These are phyloP conservation scores for Pleurotus citrinopileatus DNA, from an alignment of 768 basidiomycete genomes.

Conservation along the genomic window DNA sequence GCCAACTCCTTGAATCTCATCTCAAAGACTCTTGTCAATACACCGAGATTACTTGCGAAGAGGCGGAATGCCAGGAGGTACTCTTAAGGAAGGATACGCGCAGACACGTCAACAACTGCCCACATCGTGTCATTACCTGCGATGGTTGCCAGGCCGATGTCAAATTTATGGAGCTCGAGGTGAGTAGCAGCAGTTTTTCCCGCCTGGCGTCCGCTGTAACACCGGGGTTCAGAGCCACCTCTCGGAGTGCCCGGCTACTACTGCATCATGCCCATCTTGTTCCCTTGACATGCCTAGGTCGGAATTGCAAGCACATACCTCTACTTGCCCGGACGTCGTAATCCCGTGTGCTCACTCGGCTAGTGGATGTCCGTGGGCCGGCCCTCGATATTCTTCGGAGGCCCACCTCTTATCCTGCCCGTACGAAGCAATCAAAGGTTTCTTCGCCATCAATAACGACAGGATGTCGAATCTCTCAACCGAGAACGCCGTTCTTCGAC, in stretches of 20 bases:
- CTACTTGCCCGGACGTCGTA: slow-evolving; percentile 34
- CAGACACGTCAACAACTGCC: slow-evolving; percentile 32
- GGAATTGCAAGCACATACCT: slow-evolving; percentile 29
- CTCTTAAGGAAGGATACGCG: slow-evolving; percentile 43
- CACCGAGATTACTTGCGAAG: slow-evolving; percentile 48
- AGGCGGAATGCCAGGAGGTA: slow-evolving; percentile 40
- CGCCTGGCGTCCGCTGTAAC: slow-evolving; percentile 1
- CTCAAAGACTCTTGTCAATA: slow-evolving; percentile 60
- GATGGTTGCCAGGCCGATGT: slow-evolving; percentile 33
- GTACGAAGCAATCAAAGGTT: slow-evolving; percentile 61
- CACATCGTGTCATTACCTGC: slow-evolving; percentile 34
- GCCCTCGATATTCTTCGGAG: slow-evolving; percentile 33
- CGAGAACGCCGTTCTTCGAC: slow-evolving; percentile 65
- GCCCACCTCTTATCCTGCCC: slow-evolving; percentile 45
- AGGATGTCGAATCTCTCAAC: slow-evolving; percentile 43
- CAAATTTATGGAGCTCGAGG: slow-evolving; percentile 33
- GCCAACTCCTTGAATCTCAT: slow-evolving; percentile 64
- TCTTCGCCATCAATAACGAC: slow-evolving; percentile 43
- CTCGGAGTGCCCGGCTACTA: slow-evolving; percentile 33
- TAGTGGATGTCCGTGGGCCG: slow-evolving; percentile 55
- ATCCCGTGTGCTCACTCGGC: slow-evolving; percentile 43
- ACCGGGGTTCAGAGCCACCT: slow-evolving; percentile 32
- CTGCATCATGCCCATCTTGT: slow-evolving; percentile 40
- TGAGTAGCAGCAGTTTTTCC: slow-evolving; percentile 19
- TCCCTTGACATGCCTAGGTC: slow-evolving; percentile 30